These are phyloP conservation scores for Vitellaria paradoxa DNA, from an alignment of 179 eudicot species.

Conservation along the genomic window DNA sequence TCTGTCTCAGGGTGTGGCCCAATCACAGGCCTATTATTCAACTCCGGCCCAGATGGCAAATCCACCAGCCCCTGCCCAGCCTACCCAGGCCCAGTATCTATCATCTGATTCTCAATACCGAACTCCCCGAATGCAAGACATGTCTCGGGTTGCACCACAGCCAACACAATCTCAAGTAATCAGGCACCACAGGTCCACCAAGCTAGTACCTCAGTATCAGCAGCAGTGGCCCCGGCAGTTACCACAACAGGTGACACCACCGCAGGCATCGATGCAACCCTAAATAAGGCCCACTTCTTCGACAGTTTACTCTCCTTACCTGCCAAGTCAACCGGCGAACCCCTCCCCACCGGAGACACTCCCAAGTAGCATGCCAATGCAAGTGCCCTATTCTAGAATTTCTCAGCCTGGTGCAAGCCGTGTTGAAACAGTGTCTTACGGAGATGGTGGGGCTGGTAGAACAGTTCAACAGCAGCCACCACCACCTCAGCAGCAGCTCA, in stretches of 20 bases:
- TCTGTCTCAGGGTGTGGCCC: conserved; percentile 47
- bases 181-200: conserved; percentile 46
- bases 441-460: conserved; percentile 58
- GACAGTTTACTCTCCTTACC: conserved; percentile 54
- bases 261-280: conserved; percentile 45
- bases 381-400: conserved; percentile 49
- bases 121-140: conserved; percentile 38
- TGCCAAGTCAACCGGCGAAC: conserved; percentile 53
- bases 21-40: conserved; percentile 54
- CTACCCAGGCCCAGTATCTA: conserved; percentile 54
- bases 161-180: conserved; percentile 45
- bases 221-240: conserved; percentile 82
- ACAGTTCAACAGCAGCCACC: conserved; percentile 41
- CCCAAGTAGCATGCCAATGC: conserved; percentile 66
- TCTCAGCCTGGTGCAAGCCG: conserved; percentile 47
- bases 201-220: conserved; percentile 52
- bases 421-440: conserved; percentile 55
- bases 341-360: conserved; percentile 48
- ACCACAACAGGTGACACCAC: conserved; percentile 52
- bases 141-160: conserved; percentile 33
- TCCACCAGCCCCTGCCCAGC: conserved; percentile 27
- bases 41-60: conserved; percentile 47
- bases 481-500: conserved; percentile 36
- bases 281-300: conserved; percentile 50
- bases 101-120: conserved; percentile 51